Percentiles rank a stretch among this genome's conserved stretches.
These are phyloP conservation scores for Gryganskiella cystojenkinii DNA, from an alignment of 192 early-diverging fungal species.

Conservation along the genomic window DNA sequence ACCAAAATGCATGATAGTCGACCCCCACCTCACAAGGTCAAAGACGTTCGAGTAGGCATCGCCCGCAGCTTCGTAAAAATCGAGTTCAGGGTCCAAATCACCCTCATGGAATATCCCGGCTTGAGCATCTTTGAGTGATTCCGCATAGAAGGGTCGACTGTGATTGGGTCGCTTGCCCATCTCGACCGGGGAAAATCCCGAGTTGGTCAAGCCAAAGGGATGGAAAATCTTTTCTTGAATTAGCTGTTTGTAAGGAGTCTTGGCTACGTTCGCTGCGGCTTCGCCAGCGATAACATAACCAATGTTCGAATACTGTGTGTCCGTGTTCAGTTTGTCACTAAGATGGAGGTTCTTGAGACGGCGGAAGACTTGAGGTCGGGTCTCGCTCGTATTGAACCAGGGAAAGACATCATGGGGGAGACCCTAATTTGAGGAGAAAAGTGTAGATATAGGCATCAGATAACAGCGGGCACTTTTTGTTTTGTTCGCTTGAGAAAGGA, in stretches of 20 bases:
- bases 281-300: conserved; percentile 24
- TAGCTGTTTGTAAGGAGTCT: conserved; percentile 1
- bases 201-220: conserved; percentile 5
- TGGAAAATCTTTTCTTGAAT: conserved; percentile 12
- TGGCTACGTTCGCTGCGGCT: conserved; percentile 7
- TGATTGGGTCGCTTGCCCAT: conserved; percentile 22
- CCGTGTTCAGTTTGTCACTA: background rate
- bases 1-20: conserved; percentile 1
- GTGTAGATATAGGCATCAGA: background rate
- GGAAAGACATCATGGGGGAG: background rate
- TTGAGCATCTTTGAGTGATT: conserved; percentile 6
- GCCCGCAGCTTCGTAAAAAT: conserved; percentile 4
- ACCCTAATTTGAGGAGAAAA: too few relatives aligned
- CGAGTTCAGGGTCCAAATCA: background rate
- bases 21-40: conserved; percentile 18
- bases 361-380: conserved; percentile 13
- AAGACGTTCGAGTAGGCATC: conserved; percentile 23
- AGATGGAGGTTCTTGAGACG: conserved; percentile 7
- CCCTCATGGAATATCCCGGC: background rate
- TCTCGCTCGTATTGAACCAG: conserved; percentile 2
- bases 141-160: background rate
- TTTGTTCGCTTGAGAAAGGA: too few relatives aligned
- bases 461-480: background rate
- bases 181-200: background rate
- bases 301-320: conserved; percentile 6